Conservation (phyloP, 2,329 filamentous ascomycete genomes). For the Reticulascus tulasneorum region DNA sequence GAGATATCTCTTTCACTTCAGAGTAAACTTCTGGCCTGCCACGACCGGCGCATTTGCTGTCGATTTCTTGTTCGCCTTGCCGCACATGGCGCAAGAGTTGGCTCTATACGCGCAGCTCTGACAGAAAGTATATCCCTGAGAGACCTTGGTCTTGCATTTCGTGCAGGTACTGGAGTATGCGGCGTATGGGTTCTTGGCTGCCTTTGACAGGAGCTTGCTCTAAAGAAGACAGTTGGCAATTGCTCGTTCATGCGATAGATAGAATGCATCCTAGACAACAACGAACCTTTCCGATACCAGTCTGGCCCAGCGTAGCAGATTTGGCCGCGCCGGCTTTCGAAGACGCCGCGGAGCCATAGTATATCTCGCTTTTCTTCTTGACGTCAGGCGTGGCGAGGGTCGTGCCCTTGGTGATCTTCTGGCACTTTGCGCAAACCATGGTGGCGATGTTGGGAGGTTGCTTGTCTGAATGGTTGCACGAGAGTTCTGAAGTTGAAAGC, state of each 20-base stretch:
- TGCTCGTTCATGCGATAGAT: not conserved
- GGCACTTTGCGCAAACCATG: conserved; percentile 64
- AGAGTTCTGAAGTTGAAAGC: not conserved
- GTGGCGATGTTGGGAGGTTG: conserved; percentile 11
- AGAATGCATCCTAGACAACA: conserved; percentile 30
- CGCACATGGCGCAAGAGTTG: conserved; percentile 60
- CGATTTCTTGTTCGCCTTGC: conserved; percentile 51
- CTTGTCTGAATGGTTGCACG: not conserved
- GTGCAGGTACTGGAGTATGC: conserved; percentile 59
- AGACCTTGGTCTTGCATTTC: conserved; percentile 60
- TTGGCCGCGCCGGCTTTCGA: conserved; percentile 34
- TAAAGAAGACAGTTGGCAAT: too few relatives aligned
- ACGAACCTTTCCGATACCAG: conserved; percentile 58
- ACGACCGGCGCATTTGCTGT: conserved; percentile 49
- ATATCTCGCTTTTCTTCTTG: conserved; percentile 65
- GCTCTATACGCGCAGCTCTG: conserved; percentile 60
- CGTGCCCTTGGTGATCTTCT: conserved; percentile 54
- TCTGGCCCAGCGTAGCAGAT: conserved; percentile 52
- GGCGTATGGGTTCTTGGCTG: conserved; percentile 63
- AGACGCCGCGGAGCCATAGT: conserved; percentile 54
- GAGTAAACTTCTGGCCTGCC: conserved; percentile 57
- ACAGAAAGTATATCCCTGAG: conserved; percentile 57
- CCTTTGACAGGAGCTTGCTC: conserved; percentile 62
- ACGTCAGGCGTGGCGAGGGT: conserved; percentile 58
- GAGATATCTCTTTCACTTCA: too few relatives aligned